A percentile compares a stretch with the other conserved stretches of the same genome.
Conservation (phyloP, 2,329 filamentous ascomycete species). For the Cucurbitaria berberidis region DNA sequence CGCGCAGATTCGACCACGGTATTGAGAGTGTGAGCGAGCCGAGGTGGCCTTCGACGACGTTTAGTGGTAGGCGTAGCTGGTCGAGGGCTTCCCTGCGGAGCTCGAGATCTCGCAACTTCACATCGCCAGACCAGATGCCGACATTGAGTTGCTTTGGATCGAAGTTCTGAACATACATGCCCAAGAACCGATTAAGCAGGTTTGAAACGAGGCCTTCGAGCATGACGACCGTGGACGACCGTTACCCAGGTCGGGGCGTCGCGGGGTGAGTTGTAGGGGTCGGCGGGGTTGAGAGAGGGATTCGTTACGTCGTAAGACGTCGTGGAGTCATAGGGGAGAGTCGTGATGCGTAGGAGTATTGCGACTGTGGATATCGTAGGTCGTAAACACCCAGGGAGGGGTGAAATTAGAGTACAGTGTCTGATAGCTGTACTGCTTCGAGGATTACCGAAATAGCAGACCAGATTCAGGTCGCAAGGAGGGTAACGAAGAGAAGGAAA, state of each 20-base stretch:
- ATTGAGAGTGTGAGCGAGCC: conserved; percentile 91
- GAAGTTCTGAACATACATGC: conserved; percentile 99
- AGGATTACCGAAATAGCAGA: conserved; percentile 19
- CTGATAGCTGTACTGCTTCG: conserved; percentile 25
- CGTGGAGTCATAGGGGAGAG: conserved; percentile 42
- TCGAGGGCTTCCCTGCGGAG: conserved; percentile 93
- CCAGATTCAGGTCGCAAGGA: conserved; percentile 20
- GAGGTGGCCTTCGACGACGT: conserved; percentile 93
- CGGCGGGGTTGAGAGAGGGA: conserved; percentile 26
- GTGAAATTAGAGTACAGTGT: conserved; percentile 18
- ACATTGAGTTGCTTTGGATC: conserved; percentile 97
- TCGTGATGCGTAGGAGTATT: conserved; percentile 21
- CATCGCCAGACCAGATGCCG: conserved; percentile 98
- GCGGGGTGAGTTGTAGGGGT: conserved; percentile 16
- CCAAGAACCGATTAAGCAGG: conserved; percentile 97
- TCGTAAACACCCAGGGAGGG: conserved; percentile 35
- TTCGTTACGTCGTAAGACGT: conserved; percentile 39
- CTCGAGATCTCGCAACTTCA: conserved; percentile 91
- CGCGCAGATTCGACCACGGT: conserved; percentile 95
- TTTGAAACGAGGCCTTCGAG: conserved; percentile 96
- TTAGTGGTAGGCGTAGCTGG: conserved; percentile 93
- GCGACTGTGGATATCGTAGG: conserved; percentile 31
- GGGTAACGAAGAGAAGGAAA: conserved; percentile 28
- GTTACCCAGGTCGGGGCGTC: conserved; percentile 72
- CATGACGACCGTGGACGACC: conserved; percentile 72